Conservation (phyloP, 2,329 filamentous ascomycete species). For the Pseudogymnoascus sp. region DNA sequence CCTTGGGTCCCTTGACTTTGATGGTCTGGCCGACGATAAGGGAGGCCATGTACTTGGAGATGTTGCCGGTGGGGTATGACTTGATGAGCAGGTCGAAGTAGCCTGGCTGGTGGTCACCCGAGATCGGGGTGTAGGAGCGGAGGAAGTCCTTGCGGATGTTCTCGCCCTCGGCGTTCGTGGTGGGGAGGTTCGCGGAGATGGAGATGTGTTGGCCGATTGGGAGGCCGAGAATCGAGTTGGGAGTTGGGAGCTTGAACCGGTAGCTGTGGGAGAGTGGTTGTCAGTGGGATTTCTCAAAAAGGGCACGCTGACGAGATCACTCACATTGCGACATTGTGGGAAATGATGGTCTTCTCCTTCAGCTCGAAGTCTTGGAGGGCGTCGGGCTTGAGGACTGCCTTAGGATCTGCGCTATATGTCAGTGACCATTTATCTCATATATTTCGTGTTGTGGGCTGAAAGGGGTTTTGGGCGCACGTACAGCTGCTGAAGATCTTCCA, state of each 20-base stretch:
- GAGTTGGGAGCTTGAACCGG: slow-evolving; percentile 77
- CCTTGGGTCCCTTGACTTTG: slow-evolving; percentile 89
- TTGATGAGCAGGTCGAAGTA: slow-evolving; percentile 97
- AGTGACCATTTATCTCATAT: neutral
- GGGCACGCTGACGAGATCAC: slow-evolving; percentile 23
- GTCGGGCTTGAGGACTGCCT: slow-evolving; percentile 79
- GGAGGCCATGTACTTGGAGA: slow-evolving; percentile 83
- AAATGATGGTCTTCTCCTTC: slow-evolving; percentile 89
- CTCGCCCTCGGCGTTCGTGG: slow-evolving; percentile 53
- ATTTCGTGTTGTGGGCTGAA: neutral
- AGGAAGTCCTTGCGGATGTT: slow-evolving; percentile 65
- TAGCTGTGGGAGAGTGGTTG: slow-evolving; percentile 49
- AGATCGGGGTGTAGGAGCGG: slow-evolving; percentile 87
- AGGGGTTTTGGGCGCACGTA: slow-evolving; percentile 45
- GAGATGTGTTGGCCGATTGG: slow-evolving; percentile 99
- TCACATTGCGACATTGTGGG: slow-evolving; percentile 96
- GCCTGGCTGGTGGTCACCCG: slow-evolving; percentile 79
- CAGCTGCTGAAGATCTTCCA: slow-evolving; percentile 66
- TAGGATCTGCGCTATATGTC: slow-evolving; percentile 30
- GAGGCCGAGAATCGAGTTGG: slow-evolving; percentile 79
- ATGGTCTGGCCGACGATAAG: slow-evolving; percentile 79
- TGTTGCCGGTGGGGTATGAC: slow-evolving; percentile 95
- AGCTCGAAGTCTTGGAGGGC: slow-evolving; percentile 89
- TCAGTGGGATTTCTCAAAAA: slow-evolving; percentile 11
- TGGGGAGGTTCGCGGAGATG: slow-evolving; percentile 67